phyloP scores from a whole-genome alignment of 2,329 filamentous ascomycete species.

The Xylaria sp. region DNA sequence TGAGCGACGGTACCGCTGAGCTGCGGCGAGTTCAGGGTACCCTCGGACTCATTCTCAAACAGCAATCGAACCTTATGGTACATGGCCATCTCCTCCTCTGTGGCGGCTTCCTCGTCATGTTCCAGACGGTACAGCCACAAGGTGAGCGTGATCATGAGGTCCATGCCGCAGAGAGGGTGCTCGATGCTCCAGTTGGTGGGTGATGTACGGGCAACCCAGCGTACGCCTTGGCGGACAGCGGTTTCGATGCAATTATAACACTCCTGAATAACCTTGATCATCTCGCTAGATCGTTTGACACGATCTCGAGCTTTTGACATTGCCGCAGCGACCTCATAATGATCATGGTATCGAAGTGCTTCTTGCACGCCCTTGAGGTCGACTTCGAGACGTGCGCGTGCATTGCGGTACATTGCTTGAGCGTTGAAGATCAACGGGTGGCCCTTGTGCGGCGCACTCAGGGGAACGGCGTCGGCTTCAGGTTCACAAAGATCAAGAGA shows the following conservation, averaged over 20 bases:
- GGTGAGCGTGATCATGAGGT: constrained; percentile 97
- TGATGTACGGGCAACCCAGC: constrained; percentile 97
- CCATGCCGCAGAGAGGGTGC: constrained; percentile 94
- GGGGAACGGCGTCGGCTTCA: constrained; percentile 85
- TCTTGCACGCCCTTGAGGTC: constrained; percentile 97
- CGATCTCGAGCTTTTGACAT: constrained; percentile 96
- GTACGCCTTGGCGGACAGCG: constrained; percentile 90
- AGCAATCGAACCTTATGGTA: constrained; percentile 91
- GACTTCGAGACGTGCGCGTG: constrained; percentile 89
- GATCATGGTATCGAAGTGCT: constrained; percentile 94
- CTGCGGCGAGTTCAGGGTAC: constrained; percentile 78
- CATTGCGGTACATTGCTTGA: constrained; percentile 96
- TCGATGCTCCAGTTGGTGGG: constrained; percentile 99
- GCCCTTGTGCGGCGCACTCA: constrained; percentile 94
- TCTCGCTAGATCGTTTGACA: constrained; percentile 93
- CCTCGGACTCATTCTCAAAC: constrained; percentile 90
- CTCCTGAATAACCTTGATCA: constrained; percentile 98
- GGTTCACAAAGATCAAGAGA: constrained; percentile 93
- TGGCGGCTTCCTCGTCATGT: constrained; percentile 94
- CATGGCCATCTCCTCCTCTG: constrained; percentile 85
- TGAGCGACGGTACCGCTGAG: constrained; percentile 95
- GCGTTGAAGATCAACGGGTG: constrained; percentile 98
- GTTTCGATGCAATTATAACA: constrained; percentile 99
- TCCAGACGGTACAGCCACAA: constrained; percentile 99
- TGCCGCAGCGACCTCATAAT: constrained; percentile 94